Percentiles rank a stretch among this genome's conserved stretches.
Evolutionary conservation across 2,329 filamentous ascomycete species (phyloP).

Genomic region (Teratosphaeria viscida): DNA sequence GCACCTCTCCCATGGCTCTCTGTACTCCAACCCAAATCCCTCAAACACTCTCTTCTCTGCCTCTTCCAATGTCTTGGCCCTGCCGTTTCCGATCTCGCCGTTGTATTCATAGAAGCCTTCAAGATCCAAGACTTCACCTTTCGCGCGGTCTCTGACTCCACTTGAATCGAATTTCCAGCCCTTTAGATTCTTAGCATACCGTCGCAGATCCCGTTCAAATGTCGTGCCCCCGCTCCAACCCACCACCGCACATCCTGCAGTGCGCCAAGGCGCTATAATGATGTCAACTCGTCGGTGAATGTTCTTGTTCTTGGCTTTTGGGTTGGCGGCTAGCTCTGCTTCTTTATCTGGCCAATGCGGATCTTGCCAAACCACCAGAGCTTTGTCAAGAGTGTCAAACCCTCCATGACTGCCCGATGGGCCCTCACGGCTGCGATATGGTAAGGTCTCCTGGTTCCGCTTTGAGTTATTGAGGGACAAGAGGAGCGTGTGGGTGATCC

Average conservation of each 20-base stretch:
- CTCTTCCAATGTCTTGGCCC: conserved; percentile 49
- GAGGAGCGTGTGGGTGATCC: conserved; percentile 72
- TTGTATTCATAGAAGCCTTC: conserved; percentile 72
- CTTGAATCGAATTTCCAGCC: conserved; percentile 85
- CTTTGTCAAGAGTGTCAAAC: conserved; percentile 86
- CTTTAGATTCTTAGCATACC: conserved; percentile 63
- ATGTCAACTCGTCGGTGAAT: conserved; percentile 83
- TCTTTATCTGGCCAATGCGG: conserved; percentile 36
- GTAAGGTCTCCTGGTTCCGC: conserved; percentile 56
- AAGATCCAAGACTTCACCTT: conserved; percentile 63
- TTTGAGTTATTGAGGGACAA: conserved; percentile 60
- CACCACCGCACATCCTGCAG: conserved; percentile 74
- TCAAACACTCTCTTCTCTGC: conserved; percentile 75
- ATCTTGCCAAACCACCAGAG: conserved; percentile 84
- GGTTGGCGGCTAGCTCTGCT: conserved; percentile 24
- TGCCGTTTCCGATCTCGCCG: conserved; percentile 28
- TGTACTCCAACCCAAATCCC: conserved; percentile 51
- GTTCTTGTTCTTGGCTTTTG: conserved; percentile 52
- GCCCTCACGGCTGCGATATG: conserved; percentile 35
- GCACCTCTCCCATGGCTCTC: conserved; percentile 34
- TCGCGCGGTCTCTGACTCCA: conserved; percentile 59
- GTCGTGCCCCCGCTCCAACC: conserved; percentile 81
- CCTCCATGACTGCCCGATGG: conserved; percentile 43
- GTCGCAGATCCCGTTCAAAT: conserved; percentile 74
- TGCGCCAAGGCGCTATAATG: conserved; percentile 80